Evolutionary conservation across 768 basidiomycete species (phyloP), one percentile per base, ranked within the genome.

Genomic region (Lactarius trivialis): DNA sequence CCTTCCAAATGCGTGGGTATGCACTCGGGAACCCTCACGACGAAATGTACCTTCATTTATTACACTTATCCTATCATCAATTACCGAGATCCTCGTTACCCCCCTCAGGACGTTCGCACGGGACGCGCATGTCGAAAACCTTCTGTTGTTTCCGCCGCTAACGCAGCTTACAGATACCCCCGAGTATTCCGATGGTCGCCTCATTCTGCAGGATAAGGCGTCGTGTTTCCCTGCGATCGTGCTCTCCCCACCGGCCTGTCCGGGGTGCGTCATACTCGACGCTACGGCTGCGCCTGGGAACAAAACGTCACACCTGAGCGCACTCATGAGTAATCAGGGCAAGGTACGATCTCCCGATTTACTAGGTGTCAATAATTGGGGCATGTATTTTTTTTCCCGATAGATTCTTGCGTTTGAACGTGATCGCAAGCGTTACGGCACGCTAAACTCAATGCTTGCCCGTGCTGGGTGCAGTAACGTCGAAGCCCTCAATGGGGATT

Each of bases 231-330:
- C 97, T 19, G 93, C 96, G 0, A 77, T 85, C 61, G 82, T 98
- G 7, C 83, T 99, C n/a, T 81, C 85, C 24, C 89, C 91, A 48
- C 88, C 86, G 12, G 74, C 77, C 2, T 72, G 70, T 21, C 77
- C 82, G 24, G 72, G 78, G 45, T 73, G 76, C 58, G 77, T 81
- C 52, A 90, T 93, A 33, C 89, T 98, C 43, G 96, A 98, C 73
- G 94, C 93, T 14, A 98, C 94, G 12, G 89, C 94, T 43, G 97
- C 97, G 1, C 97, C 97, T 0, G 97, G 97, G 0, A 99, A 99
- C 76, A 99, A 99, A 76, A 98, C 97, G 2, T 89, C 93, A 8
- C 93, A 96, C 73, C 74, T 98, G 26, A 89, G 91, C 67, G 92
- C 94, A 26, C 76, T 98, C 49, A 92, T 98, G 89, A 71, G 77